phyloP scores from a whole-genome alignment of 2,329 filamentous ascomycete species.

The Pseudogymnoascus sp. region DNA sequence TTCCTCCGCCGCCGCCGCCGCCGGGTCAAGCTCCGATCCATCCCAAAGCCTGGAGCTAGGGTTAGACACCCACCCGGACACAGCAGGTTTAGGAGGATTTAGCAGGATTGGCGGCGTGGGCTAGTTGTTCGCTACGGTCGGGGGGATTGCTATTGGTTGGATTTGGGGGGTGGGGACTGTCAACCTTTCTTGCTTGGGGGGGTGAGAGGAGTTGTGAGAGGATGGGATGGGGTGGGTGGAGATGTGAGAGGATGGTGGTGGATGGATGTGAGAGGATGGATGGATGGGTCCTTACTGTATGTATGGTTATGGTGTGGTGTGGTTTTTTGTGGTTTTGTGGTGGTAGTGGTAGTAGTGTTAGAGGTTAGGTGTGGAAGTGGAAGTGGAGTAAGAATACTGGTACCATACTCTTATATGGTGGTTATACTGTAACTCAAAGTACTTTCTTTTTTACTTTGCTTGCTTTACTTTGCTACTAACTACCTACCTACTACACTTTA shows the following conservation, averaged over 20 bases:
- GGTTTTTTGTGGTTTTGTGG: not conserved
- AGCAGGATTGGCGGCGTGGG: not conserved
- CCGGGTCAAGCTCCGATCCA: not conserved
- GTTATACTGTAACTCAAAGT: too few relatives aligned
- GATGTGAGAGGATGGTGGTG: not conserved
- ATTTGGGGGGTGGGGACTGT: not conserved
- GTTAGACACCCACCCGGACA: slow-evolving; percentile 1
- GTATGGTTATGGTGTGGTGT: not conserved
- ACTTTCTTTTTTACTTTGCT: not conserved
- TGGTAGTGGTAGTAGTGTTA: not conserved
- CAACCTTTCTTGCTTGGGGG: not conserved
- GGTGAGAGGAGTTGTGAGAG: too few relatives aligned
- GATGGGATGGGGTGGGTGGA: too few relatives aligned
- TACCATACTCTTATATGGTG: too few relatives aligned
- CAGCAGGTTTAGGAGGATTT: not conserved
- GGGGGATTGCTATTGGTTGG: not conserved
- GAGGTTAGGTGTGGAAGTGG: not conserved
- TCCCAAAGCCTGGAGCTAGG: not conserved
- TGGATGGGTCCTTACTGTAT: not conserved
- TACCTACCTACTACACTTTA: not conserved
- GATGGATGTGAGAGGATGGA: too few relatives aligned
- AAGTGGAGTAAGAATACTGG: too few relatives aligned
- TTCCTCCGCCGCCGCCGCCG: not conserved
- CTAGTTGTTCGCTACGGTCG: not conserved
- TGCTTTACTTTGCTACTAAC: too few relatives aligned